Base-by-base conservation (phyloP, 2,329 filamentous ascomycete species). In the Tolypocladium sp. region DNA sequence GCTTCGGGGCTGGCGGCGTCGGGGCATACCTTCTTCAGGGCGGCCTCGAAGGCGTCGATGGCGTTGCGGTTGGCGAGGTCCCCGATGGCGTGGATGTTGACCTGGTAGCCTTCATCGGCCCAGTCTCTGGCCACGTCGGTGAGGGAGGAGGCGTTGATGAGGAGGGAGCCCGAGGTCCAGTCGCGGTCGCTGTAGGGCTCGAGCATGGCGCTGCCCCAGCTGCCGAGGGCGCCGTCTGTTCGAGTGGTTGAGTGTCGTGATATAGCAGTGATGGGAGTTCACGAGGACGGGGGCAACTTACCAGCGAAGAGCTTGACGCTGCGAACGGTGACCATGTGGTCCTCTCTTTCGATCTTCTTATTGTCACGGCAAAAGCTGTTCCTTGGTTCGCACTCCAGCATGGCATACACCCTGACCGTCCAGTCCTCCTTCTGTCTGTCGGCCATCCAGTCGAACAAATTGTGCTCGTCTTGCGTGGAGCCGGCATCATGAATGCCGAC, bases 21-120 rank as follows among this genome's bases (percentile, higher is more conserved):
- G 17, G 79, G 77, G 62, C 86, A 89, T 22, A 82, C 66, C 25
- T 76, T 67, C n/a, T 74, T 70, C 5, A 89, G 77, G 12, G 83
- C 82, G 8, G 77, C 74, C 54, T 83, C 78, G 57, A 89, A 80
- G 10, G 86, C 85, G 63, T 88, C 81, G 52, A 90, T 73, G 59
- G 85, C 84, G 38, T 83, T 76, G 33, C 86, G 80, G 67, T 88
- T 89, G 20, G 87, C 87, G 5, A 83, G 76, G 69, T 90, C 87
- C 10, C 87, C 87, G 60, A 90, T 90, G 55, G 86, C 87, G 69
- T 90, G 87, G 61, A 90, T 87, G 66, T 87, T 88, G 59, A 90
- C 85, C 67, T 90, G 87, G 65, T 80, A 89, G 15, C 83, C 84
- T 41, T 76, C 77, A 2, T 71, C 71, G 20, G 85, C 80, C 87